phyloP scores from a whole-genome alignment of 169 alveolate species.

The Theileria sp. region DNA sequence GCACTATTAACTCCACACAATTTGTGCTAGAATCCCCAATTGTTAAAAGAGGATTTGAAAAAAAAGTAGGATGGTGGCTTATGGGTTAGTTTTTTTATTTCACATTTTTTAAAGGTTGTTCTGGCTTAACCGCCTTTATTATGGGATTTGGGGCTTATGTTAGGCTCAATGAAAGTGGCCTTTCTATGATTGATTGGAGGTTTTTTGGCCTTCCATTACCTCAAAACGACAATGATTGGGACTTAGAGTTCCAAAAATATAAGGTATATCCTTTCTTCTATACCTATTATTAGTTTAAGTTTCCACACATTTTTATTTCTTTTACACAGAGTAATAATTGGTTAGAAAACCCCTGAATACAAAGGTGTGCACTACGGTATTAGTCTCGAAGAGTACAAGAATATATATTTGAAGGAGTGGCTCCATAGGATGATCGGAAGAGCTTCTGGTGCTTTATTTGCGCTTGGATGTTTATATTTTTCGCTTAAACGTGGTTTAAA shows the following conservation, averaged over 20 bases:
- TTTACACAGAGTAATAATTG: not conserved
- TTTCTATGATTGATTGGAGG: slow-evolving; percentile 89
- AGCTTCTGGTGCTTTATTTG: slow-evolving; percentile 77
- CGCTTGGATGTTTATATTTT: slow-evolving; percentile 77
- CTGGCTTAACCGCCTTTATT: slow-evolving; percentile 74
- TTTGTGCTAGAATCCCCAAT: slow-evolving; percentile 13
- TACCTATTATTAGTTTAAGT: not conserved
- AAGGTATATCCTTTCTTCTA: slow-evolving; percentile 44
- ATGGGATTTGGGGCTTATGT: slow-evolving; percentile 88
- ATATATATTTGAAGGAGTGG: slow-evolving; percentile 87
- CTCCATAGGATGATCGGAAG: slow-evolving; percentile 87
- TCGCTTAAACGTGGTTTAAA: slow-evolving; percentile 70
- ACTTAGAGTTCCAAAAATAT: slow-evolving; percentile 79
- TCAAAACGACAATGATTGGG: slow-evolving; percentile 82
- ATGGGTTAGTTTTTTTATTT: slow-evolving; percentile 33
- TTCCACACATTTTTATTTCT: not conserved
- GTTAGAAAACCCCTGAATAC: slow-evolving; percentile 85
- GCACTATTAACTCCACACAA: not conserved
- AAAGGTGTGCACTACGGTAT: slow-evolving; percentile 81
- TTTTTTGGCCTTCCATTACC: slow-evolving; percentile 82
- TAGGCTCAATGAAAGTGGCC: slow-evolving; percentile 86
- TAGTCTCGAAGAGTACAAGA: slow-evolving; percentile 82
- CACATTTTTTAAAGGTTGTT: slow-evolving; percentile 40
- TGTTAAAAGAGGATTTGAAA: slow-evolving; percentile 34
- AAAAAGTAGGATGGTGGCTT: slow-evolving; percentile 54